Base-by-base conservation (phyloP, 2,329 filamentous ascomycete species). In the Cladosporium sp. region DNA sequence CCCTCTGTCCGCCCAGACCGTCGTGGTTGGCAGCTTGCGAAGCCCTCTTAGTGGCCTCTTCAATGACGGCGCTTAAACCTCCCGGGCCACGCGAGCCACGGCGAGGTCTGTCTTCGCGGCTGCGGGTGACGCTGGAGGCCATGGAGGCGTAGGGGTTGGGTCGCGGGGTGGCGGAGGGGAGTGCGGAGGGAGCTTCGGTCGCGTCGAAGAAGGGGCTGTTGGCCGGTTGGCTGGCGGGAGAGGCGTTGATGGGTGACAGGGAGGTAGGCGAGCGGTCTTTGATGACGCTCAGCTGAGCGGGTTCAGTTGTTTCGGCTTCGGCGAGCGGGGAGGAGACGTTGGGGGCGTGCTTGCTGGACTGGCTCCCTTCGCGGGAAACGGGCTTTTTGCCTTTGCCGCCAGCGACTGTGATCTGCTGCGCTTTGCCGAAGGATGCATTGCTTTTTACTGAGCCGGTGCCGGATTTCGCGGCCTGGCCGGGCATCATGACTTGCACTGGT, bases 371-470 rank as follows among this genome's bases (percentile, higher is more conserved):
- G 9, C 61, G 56, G 16, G 42, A 46, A 13, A 67, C 58, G 3
- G 66, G 62, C 46, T 61, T 62, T 52, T 67, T 66, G 54, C 55
- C 48, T 46, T 64, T 61, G 54, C 70, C 72, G 32, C 66, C 70
- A 7, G 31, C 48, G 46, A 77, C 71, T 42, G 70, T 74, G 49
- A 77, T 67, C 9, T 74, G 69, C 46, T 68, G 72, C n/a, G 74
- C 72, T 46, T 71, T 73, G 38, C 68, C 73, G 16, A 72, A 63
- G 18, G 68, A 68, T 37, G 68, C 69, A 60, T 69, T 57, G 68
- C 66, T 65, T 10, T 68, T 67, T 56, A 67, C 61, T 2, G 69
- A 66, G 54, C 67, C 69, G 28, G 61, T 52, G 9, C 61, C 59
- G 5, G 64, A 58, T 3, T 46, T 35, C 32, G 58, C 60, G 40